Conservation (phyloP, 352 stramenopile genomes). For the Globisporangium paddicum region DNA sequence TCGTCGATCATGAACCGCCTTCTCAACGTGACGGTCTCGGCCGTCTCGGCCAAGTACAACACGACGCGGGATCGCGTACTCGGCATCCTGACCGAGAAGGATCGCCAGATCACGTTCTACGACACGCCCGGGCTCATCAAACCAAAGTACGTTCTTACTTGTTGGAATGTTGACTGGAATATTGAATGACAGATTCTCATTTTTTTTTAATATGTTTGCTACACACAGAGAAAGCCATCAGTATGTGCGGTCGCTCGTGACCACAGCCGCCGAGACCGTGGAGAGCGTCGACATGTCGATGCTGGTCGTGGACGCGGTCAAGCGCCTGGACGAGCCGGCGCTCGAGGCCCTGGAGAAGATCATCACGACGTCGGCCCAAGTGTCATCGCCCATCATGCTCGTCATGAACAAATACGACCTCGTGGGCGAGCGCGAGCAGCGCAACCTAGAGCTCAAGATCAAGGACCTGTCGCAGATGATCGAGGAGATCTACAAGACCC, state of each 20-base stretch:
- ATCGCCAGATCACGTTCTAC: slow-evolving; percentile 81
- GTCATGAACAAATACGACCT: slow-evolving; percentile 87
- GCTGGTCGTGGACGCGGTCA: slow-evolving; percentile 80
- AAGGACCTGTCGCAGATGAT: slow-evolving; percentile 82
- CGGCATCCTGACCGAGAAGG: slow-evolving; percentile 68
- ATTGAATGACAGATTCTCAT: not conserved
- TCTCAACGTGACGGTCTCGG: slow-evolving; percentile 77
- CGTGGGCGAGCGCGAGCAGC: slow-evolving; percentile 42
- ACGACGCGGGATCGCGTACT: slow-evolving; percentile 78
- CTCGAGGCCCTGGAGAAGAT: slow-evolving; percentile 77
- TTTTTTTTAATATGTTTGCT: not conserved
- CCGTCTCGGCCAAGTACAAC: slow-evolving; percentile 87
- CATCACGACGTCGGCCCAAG: slow-evolving; percentile 68
- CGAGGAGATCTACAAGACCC: slow-evolving; percentile 62
- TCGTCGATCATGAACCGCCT: slow-evolving; percentile 83
- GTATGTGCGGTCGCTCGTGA: slow-evolving; percentile 78
- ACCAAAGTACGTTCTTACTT: slow-evolving; percentile 40
- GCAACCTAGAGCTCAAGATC: slow-evolving; percentile 59
- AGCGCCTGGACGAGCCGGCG: slow-evolving; percentile 74
- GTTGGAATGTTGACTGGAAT: not conserved
- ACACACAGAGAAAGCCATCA: slow-evolving; percentile 58
- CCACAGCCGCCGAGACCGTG: slow-evolving; percentile 70
- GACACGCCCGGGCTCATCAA: slow-evolving; percentile 86
- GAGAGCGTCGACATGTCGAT: slow-evolving; percentile 84
- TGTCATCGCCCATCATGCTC: slow-evolving; percentile 75